These are phyloP conservation scores for Poa annua DNA, from an alignment of 176 grass and related monocot genomes.

Conservation along the genomic window DNA sequence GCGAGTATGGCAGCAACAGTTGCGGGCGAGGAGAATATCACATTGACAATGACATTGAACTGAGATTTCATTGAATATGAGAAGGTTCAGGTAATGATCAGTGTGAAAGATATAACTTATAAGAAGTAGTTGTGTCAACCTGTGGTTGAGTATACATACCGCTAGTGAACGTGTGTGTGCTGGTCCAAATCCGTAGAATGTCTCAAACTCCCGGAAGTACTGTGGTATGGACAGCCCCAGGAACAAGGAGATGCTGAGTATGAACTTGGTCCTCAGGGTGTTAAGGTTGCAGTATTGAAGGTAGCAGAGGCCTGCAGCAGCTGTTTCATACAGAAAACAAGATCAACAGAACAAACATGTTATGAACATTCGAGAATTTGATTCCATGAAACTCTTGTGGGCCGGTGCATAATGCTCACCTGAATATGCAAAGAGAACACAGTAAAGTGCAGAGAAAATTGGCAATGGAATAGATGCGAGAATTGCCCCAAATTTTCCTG, in stretches of 20 bases:
- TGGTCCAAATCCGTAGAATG: constrained; percentile 73
- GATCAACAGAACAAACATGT: background rate
- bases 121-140: background rate
- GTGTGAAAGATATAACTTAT: constrained; percentile 10
- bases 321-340: constrained; percentile 50
- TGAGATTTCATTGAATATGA: constrained; percentile 41
- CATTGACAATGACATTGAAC: constrained; percentile 93
- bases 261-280: constrained; percentile 84
- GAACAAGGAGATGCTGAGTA: constrained; percentile 76
- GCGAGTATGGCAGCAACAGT: constrained; percentile 87
- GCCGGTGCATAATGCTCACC: constrained; percentile 45
- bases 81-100: constrained; percentile 28
- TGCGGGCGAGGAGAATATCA: constrained; percentile 86
- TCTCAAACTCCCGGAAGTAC: constrained; percentile 71
- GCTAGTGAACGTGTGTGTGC: constrained; percentile 63
- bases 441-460: constrained; percentile 81
- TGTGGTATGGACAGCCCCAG: constrained; percentile 90
- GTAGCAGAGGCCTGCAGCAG: constrained; percentile 74
- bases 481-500: constrained; percentile 94
- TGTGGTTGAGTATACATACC: constrained; percentile 41
- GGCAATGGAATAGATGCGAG: constrained; percentile 90
- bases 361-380: background rate
- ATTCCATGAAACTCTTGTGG: background rate
- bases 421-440: constrained; percentile 87
- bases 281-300: constrained; percentile 98